These are phyloP conservation scores for Hymenotorrendiella dingleyae DNA, from an alignment of 2,329 filamentous ascomycete species.

Conservation along the genomic window DNA sequence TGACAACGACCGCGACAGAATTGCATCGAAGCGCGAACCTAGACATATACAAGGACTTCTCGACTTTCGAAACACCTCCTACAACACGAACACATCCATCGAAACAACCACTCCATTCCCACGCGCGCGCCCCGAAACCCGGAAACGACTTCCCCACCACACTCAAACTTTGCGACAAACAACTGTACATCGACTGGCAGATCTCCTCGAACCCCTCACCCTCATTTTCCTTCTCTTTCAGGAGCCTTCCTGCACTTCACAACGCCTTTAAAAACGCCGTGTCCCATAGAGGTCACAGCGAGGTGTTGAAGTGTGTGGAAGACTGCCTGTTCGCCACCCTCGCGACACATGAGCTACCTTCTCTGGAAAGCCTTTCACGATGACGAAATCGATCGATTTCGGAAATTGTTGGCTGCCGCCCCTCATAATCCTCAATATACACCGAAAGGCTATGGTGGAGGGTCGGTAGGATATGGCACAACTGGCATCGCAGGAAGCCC, in stretches of 20 bases:
- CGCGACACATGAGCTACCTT: constrained; percentile 82
- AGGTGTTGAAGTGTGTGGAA: constrained; percentile 51
- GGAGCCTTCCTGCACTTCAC: constrained; percentile 43
- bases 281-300: constrained; percentile 80
- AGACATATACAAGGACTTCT: too few species aligned
- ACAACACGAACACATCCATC: too few species aligned
- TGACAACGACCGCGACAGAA: constrained; percentile 1
- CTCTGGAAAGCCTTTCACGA: constrained; percentile 96
- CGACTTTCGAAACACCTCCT: too few species aligned
- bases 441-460: constrained; percentile 47
- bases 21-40: neutral
- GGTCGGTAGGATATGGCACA: constrained; percentile 35
- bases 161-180: neutral
- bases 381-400: constrained; percentile 95
- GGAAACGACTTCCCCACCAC: too few species aligned
- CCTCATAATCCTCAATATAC: constrained; percentile 46
- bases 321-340: constrained; percentile 32
- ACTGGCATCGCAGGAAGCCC: constrained; percentile 31
- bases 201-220: neutral
- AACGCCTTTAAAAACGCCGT: constrained; percentile 88
- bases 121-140: neutral
- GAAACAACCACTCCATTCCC: neutral
- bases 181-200: neutral
- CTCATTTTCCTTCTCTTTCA: constrained; percentile 7
- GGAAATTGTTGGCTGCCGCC: constrained; percentile 74